phyloP scores from a whole-genome alignment of 148 eudicot species.

The Rhododendron ovatum region DNA sequence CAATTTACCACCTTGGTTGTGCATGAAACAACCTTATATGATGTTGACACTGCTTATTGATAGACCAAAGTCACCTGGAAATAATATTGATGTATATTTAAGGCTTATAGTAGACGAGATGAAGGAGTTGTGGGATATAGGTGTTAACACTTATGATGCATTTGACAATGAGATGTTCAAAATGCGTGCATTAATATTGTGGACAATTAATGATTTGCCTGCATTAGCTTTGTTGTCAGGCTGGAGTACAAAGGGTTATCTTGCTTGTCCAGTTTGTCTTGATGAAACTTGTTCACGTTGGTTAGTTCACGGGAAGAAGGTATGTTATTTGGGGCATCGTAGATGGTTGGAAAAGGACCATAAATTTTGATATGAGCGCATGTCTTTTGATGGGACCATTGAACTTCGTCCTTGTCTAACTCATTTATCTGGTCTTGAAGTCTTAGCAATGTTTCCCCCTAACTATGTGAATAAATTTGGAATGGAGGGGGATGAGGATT shows the following conservation, averaged over 20 bases:
- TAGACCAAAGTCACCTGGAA: neutral
- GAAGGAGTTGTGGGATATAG: conserved; percentile 1
- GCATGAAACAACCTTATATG: too few relatives aligned
- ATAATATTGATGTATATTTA: conserved; percentile 13
- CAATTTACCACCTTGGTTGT: too few relatives aligned
- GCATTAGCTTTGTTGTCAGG: conserved; percentile 17
- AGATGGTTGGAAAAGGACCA: neutral
- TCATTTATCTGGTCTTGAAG: neutral
- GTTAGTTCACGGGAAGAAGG: conserved; percentile 1
- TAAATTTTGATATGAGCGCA: neutral
- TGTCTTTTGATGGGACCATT: neutral
- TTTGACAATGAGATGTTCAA: neutral
- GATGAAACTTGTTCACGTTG: neutral
- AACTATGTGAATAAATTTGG: neutral
- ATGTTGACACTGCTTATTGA: conserved; percentile 1
- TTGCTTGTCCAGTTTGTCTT: conserved; percentile 11
- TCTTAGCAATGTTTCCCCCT: neutral
- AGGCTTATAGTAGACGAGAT: conserved; percentile 3
- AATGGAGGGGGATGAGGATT: neutral
- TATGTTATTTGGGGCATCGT: conserved; percentile 3
- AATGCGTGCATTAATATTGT: neutral
- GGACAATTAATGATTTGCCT: conserved; percentile 21
- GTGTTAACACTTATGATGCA: conserved; percentile 4
- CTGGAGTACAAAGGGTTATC: conserved; percentile 9
- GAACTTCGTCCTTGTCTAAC: neutral